phyloP scores from a whole-genome alignment of 441 rosid genomes.

The Jatropha podagrica region DNA sequence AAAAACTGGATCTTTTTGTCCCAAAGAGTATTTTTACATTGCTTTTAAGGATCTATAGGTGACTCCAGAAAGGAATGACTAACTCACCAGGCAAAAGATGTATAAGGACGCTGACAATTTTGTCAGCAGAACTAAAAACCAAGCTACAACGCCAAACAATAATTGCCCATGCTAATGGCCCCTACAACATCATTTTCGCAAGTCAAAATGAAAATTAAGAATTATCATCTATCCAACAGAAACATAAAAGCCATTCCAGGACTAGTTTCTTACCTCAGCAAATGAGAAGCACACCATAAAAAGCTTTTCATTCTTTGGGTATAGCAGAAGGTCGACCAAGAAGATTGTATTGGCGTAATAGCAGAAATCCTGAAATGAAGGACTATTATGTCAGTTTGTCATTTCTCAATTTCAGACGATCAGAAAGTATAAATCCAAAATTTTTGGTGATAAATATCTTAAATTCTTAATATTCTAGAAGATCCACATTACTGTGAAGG shows the following conservation, averaged over 20 bases:
- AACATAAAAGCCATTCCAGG: slow-evolving; percentile 6
- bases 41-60: background rate
- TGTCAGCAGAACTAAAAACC: slow-evolving; percentile 92
- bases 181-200: slow-evolving; percentile 45
- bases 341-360: slow-evolving; percentile 96
- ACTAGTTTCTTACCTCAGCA: slow-evolving; percentile 68
- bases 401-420: slow-evolving; percentile 1
- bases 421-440: background rate
- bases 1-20: background rate
- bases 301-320: slow-evolving; percentile 82
- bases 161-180: slow-evolving; percentile 97
- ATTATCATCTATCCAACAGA: slow-evolving; percentile 15
- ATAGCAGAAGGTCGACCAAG: slow-evolving; percentile 79
- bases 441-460: background rate
- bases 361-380: slow-evolving; percentile 76
- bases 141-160: slow-evolving; percentile 97
- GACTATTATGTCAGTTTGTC: slow-evolving; percentile 12
- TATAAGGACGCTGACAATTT: slow-evolving; percentile 91
- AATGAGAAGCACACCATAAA: slow-evolving; percentile 98
- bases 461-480: background rate
- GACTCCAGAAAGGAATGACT: background rate
- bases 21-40: background rate
- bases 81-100: slow-evolving; percentile 94
- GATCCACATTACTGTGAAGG: background rate
- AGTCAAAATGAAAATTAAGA: slow-evolving; percentile 8